Conservation (phyloP, 306 rosid genomes). For the Abrus pulchellus region DNA sequence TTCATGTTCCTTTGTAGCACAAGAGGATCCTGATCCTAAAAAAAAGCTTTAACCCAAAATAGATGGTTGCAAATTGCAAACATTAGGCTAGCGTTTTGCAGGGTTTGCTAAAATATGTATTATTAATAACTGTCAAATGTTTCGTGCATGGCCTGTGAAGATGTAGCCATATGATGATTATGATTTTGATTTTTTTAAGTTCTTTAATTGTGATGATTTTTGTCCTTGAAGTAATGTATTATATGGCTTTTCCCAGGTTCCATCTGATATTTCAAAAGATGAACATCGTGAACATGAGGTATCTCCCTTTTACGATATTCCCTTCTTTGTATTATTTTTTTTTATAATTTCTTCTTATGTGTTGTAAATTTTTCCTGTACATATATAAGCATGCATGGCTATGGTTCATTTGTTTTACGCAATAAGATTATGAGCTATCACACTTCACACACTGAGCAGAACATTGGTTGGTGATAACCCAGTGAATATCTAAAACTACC, state of each 20-base stretch:
- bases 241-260: constrained; percentile 72
- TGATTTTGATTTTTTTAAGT: constrained; percentile 34
- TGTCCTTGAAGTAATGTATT: constrained; percentile 23
- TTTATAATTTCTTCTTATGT: constrained; percentile 2
- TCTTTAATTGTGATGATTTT: constrained; percentile 29
- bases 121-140: constrained; percentile 11
- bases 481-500: not conserved
- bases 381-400: constrained; percentile 15
- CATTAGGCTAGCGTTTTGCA: not conserved
- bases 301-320: constrained; percentile 32
- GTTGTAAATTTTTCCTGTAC: not conserved
- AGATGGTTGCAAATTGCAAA: constrained; percentile 16
- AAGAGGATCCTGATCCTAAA: not conserved
- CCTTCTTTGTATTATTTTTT: constrained; percentile 1
- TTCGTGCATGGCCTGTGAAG: constrained; percentile 13
- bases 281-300: constrained; percentile 66
- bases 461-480: constrained; percentile 26
- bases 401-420: constrained; percentile 7
- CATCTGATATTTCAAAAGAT: constrained; percentile 71
- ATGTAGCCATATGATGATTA: constrained; percentile 12
- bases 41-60: not conserved
- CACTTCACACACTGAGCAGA: not conserved
- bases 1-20: not conserved
- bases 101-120: not conserved
- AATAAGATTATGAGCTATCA: constrained; percentile 2